Evolutionary conservation across 2,329 filamentous ascomycete species (phyloP).

Genomic region (Pseudopyrenochaeta lycopersici): DNA sequence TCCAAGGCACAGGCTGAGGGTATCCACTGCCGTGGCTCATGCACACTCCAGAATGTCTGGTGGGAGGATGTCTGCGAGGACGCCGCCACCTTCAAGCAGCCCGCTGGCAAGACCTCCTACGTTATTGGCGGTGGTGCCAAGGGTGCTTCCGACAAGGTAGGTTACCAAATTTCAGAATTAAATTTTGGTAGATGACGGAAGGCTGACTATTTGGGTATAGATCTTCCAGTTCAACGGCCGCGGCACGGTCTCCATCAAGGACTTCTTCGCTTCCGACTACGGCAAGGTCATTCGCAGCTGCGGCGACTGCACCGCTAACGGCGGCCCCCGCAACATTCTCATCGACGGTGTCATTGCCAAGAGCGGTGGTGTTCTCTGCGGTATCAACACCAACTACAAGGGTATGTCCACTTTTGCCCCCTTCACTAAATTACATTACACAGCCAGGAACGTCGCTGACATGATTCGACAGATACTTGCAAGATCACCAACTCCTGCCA

Average conservation of each 20-base stretch:
- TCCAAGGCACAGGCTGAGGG: conserved; percentile 53
- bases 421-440: no score
- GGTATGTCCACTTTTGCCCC: conserved; percentile 34
- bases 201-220: neutral
- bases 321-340: conserved; percentile 50
- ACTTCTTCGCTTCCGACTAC: conserved; percentile 39
- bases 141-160: conserved; percentile 40
- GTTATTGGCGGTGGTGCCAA: conserved; percentile 41
- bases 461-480: conserved; percentile 12
- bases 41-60: conserved; percentile 45
- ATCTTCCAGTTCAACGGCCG: conserved; percentile 29
- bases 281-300: conserved; percentile 45
- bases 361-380: conserved; percentile 24
- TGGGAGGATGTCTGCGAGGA: conserved; percentile 51
- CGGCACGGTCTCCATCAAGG: conserved; percentile 40
- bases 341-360: conserved; percentile 44
- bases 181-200: neutral
- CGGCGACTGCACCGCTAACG: conserved; percentile 52
- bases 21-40: conserved; percentile 59
- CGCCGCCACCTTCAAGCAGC: conserved; percentile 45
- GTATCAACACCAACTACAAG: conserved; percentile 59
- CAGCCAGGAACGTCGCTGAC: no score
- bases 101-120: conserved; percentile 28
- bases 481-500: conserved; percentile 23
- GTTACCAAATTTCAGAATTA: neutral